A percentile compares a stretch with the other conserved stretches of the same genome.
phyloP scores from a whole-genome alignment of 176 grass and related monocot species.

The Rhynchospora tenuis region DNA sequence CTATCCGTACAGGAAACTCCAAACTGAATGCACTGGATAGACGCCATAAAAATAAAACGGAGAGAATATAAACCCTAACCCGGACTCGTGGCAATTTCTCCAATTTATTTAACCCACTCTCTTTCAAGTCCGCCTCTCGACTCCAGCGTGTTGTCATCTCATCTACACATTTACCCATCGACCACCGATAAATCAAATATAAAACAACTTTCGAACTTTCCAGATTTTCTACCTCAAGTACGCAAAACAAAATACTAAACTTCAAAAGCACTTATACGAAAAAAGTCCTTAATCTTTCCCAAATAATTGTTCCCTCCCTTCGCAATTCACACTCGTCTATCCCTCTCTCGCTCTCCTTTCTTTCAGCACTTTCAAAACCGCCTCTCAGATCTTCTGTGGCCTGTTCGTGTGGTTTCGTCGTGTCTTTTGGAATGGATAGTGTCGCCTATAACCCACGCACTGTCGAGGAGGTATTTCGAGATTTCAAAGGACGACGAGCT shows the following conservation, averaged over 20 bases:
- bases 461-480: conserved; percentile 95
- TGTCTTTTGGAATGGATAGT: conserved; percentile 48
- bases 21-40: too few species aligned
- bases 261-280: not conserved
- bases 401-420: not conserved
- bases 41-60: not conserved
- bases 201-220: not conserved
- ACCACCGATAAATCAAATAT: not conserved
- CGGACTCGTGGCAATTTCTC: conserved; percentile 38
- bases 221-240: not conserved
- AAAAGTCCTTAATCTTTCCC: conserved; percentile 10
- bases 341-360: not conserved
- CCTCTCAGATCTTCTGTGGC: not conserved
- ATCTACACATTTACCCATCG: conserved; percentile 12
- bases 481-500: conserved; percentile 85
- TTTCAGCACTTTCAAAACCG: not conserved
- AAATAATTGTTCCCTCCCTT: conserved; percentile 2
- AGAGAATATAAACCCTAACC: not conserved
- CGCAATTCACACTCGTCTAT: not conserved
- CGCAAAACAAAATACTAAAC: not conserved
- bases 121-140: conserved; percentile 41
- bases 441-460: conserved; percentile 71
- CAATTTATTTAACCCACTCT: conserved; percentile 46
- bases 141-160: not conserved
- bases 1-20: too few species aligned